These are phyloP conservation scores for Colletotrichum cuscutae DNA, from an alignment of 2,329 filamentous ascomycete genomes.

Conservation along the genomic window DNA sequence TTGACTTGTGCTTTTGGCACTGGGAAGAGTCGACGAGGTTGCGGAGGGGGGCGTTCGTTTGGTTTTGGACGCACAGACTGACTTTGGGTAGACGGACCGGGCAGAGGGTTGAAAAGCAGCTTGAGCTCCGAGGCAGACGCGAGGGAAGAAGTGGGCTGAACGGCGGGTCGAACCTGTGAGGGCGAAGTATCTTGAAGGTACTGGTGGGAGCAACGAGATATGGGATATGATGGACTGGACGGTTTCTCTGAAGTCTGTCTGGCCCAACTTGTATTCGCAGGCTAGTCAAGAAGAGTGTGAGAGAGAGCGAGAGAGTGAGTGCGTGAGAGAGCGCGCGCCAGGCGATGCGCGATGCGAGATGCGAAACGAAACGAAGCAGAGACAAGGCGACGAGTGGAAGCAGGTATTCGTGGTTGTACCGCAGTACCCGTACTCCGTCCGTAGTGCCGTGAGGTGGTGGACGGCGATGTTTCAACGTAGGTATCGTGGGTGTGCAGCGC, in stretches of 20 bases:
- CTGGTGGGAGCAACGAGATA: background rate
- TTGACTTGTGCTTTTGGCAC: background rate
- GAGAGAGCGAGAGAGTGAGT: too few species aligned
- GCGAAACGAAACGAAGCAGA: constrained; percentile 9
- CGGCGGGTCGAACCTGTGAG: constrained; percentile 10
- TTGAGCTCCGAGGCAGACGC: constrained; percentile 26
- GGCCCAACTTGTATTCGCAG: background rate
- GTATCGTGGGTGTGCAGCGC: background rate
- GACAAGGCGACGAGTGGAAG: background rate
- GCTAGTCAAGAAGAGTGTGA: background rate
- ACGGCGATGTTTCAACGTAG: background rate
- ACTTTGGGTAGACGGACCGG: constrained; percentile 2
- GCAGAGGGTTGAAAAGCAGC: constrained; percentile 24
- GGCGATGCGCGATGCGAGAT: background rate
- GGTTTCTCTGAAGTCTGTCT: background rate
- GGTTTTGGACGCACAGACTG: constrained; percentile 32
- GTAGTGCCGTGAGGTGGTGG: background rate
- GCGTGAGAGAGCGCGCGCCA: background rate
- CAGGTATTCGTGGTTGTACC: background rate
- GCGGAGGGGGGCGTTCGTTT: background rate
- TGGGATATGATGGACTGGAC: background rate
- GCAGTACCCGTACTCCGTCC: too few species aligned
- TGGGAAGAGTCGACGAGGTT: background rate
- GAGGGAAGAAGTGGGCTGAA: constrained; percentile 30
- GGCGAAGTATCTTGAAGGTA: background rate